Evolutionary conservation across 495 filamentous ascomycete genomes (phyloP), one percentile per base, ranked within the genome.

Genomic region (Tuber brumale): DNA sequence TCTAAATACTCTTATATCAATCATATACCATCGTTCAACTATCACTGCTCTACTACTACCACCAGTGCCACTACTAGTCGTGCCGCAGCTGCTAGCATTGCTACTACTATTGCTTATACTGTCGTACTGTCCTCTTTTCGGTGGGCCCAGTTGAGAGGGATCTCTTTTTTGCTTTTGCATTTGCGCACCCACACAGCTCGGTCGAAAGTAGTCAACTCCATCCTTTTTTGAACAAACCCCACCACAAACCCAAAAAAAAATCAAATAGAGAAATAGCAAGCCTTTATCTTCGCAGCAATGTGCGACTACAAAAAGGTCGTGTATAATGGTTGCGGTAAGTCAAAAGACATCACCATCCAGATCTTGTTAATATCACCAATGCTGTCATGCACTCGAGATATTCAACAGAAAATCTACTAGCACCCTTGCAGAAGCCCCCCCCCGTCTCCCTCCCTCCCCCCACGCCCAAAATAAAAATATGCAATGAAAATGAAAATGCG

Each of bases 291-390:
- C 70, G 70, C 61, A 43, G 75, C 69, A 69, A 74, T 89, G 88
- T 89, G 88, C 80, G 87, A 89, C 78, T 89, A 87, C 75, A 89
- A 84, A 35, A 81, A 85, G 78, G 86, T 89, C 21, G 82, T 83
- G n/a, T 89, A 79, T 39, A 39, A 85, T 70, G 77, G 78, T 23
- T 89, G 88, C 78, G 57, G 80, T 82, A 73, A 79, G 80, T 82
- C n/a, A 74, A 48, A 41, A 27, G 43, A 74, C 71, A 39, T 71
- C 45, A 19, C 71, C 61, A 8, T 3, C 9, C 19, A 9, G 46
- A 70, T 48, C 48, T 37, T 66, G 23, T 66, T 5, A 72, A 77
- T 79, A 18, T 35, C 19, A 18, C 37, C 16, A 57, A 70, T 44
- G 23, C 48, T 71, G 6, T 39, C 27, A 71, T 42, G n/a, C 61